Evolutionary conservation across 306 rosid genomes (phyloP), one percentile per base, ranked within the genome.

Genomic region (Fragaria vesca): DNA sequence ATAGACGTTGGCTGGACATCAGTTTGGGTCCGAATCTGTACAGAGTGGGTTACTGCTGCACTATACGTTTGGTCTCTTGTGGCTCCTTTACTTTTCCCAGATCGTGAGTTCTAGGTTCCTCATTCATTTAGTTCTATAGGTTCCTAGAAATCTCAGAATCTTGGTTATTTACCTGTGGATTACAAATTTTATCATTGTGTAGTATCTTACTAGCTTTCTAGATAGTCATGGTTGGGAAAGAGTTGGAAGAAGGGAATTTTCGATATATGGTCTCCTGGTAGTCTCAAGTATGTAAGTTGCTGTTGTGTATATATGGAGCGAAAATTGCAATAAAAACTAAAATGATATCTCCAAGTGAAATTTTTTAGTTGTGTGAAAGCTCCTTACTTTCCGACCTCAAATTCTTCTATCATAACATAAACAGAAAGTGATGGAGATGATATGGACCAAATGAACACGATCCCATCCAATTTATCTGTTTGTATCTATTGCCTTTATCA

Each of bases 1-100:
- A 88, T 96, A 7, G 98, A 96, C 55, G 94, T 96, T 76, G 99
- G 99, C 32, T 96, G 99, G 99, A 90, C 98, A n/a, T 91, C 99
- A 0, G 96, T 90, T 6, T 96, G 99, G 99, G 94, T 93, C 73
- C 90, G 98, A 47, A 96, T 96, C 20, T 86, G 93, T 82, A 88
- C 97, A 0, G 97, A 91, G 78, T 93, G 98, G 99, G 90, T 85
- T 62, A 93, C 98, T 78, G 94, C 96, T 47, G 94, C 65, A 4
- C 78, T 96, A 70, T 95, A 89, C 18, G 77, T 87, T 15, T 96
- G 98, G 99, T 87, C 97, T 45, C 90, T 96, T 28, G 3, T 89
- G 71, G 98, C 98, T 72, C 98, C 94, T 79, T 2, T 91, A 66
- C 20, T 93, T 38, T 73, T 87, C 57, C 93, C 93, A 12, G 99